phyloP scores from a whole-genome alignment of 2,329 filamentous ascomycete genomes.

The Colletotrichum falcatum region DNA sequence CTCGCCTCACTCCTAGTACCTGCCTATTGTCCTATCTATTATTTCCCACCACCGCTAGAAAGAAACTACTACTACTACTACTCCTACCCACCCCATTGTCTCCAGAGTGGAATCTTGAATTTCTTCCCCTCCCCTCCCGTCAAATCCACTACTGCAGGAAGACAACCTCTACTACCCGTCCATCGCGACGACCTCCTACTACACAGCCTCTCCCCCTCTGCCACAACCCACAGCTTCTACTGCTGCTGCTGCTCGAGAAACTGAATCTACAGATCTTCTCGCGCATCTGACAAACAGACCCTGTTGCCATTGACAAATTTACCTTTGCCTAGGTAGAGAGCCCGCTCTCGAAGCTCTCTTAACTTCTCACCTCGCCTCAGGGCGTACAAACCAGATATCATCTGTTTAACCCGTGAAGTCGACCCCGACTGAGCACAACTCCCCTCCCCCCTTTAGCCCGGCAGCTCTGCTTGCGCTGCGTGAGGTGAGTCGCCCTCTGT shows the following conservation, averaged over 20 bases:
- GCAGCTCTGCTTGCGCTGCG: constrained; percentile 86
- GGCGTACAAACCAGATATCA: constrained; percentile 45
- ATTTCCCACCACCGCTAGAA: constrained; percentile 23
- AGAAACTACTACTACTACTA: constrained; percentile 32
- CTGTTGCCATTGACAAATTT: constrained; percentile 37
- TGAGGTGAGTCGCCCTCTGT: constrained; percentile 69
- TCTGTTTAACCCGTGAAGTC: constrained; percentile 51
- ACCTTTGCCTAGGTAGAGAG: constrained; percentile 42
- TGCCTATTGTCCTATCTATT: too few species aligned
- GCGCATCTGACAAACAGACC: constrained; percentile 16
- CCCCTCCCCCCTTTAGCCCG: constrained; percentile 66
- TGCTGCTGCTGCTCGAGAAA: constrained; percentile 17
- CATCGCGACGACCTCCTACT: constrained; percentile 17
- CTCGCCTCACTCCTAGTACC: constrained; percentile 28
- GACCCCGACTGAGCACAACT: constrained; percentile 62
- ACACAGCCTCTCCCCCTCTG: not conserved
- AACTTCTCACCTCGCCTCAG: constrained; percentile 47
- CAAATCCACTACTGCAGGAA: constrained; percentile 40
- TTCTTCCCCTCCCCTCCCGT: constrained; percentile 38
- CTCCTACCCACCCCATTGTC: constrained; percentile 38
- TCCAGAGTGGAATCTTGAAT: constrained; percentile 42
- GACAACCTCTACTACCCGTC: constrained; percentile 32
- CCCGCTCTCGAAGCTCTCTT: constrained; percentile 23
- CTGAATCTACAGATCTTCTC: constrained; percentile 22
- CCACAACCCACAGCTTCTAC: constrained; percentile 15